Conservation (phyloP, 2,329 filamentous ascomycete species). For the Echinosphaeria canescens region DNA sequence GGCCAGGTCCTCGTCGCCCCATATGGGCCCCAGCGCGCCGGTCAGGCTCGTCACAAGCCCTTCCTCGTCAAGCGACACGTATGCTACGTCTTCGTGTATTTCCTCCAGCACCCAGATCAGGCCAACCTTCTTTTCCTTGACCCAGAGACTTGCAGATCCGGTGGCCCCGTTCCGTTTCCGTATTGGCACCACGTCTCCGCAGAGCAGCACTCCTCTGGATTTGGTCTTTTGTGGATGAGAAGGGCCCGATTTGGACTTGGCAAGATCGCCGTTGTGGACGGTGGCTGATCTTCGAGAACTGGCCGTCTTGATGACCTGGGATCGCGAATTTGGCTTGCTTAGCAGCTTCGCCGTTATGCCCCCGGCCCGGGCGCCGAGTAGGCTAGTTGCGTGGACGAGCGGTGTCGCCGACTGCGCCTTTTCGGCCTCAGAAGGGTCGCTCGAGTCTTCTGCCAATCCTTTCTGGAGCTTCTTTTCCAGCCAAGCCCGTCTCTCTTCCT, state of each 20-base stretch:
- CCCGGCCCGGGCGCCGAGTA: constrained; percentile 47
- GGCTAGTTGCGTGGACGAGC: constrained; percentile 17
- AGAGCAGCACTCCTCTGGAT: constrained; percentile 59
- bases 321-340: constrained; percentile 52
- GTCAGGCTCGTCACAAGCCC: constrained; percentile 47
- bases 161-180: constrained; percentile 85
- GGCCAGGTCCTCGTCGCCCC: constrained; percentile 48
- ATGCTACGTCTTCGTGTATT: constrained; percentile 83
- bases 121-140: constrained; percentile 88
- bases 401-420: constrained; percentile 14
- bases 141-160: constrained; percentile 90
- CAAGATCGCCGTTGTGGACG: constrained; percentile 32
- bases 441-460: constrained; percentile 27
- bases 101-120: constrained; percentile 97
- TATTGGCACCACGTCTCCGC: constrained; percentile 95
- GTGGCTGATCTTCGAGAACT: constrained; percentile 41
- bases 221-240: too few relatives aligned
- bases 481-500: constrained; percentile 76
- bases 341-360: constrained; percentile 78
- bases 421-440: constrained; percentile 14
- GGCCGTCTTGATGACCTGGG: constrained; percentile 25
- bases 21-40: constrained; percentile 71
- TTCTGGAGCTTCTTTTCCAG: constrained; percentile 65
- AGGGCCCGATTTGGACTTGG: too few relatives aligned
- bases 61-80: constrained; percentile 55